Evolutionary conservation across 257 asterid genomes (phyloP).

Genomic region (Nemophila menziesii): DNA sequence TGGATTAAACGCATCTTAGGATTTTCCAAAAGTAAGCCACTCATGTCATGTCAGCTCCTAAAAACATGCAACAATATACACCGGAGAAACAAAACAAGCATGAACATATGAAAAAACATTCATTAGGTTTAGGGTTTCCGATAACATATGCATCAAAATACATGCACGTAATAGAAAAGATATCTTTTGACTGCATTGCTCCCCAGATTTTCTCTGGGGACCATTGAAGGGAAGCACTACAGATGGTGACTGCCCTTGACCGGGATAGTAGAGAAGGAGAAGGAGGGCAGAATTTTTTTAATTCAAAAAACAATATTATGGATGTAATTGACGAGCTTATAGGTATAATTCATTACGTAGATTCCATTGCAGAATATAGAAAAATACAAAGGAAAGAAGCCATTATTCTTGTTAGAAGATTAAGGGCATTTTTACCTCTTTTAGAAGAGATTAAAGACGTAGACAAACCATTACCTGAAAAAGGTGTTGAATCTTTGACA

Average conservation of each 20-base stretch:
- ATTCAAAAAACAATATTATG: slow-evolving; percentile 15
- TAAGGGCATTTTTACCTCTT: slow-evolving; percentile 48
- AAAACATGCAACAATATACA: slow-evolving; percentile 4
- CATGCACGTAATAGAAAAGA: neutral
- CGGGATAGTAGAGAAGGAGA: slow-evolving; percentile 11
- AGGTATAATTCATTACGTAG: slow-evolving; percentile 32
- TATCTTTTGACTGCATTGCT: neutral
- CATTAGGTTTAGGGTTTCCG: neutral
- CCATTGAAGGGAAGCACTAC: neutral
- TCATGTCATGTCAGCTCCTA: neutral
- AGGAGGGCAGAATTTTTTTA: slow-evolving; percentile 11
- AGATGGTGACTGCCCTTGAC: slow-evolving; percentile 10
- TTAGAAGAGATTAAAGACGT: slow-evolving; percentile 45
- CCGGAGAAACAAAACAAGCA: neutral
- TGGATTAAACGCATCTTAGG: no score
- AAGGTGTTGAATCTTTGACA: slow-evolving; percentile 31
- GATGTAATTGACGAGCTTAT: slow-evolving; percentile 42
- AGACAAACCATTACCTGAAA: slow-evolving; percentile 23
- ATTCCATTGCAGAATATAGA: slow-evolving; percentile 47
- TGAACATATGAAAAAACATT: neutral
- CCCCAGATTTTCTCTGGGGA: neutral
- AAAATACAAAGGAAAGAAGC: slow-evolving; percentile 66
- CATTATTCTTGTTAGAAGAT: slow-evolving; percentile 36
- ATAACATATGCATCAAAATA: neutral
- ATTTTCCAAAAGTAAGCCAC: slow-evolving; percentile 6